Percentiles rank a stretch among this genome's conserved stretches.
Evolutionary conservation across 352 stramenopile species (phyloP).

Genomic region (Pythium graminicola): DNA sequence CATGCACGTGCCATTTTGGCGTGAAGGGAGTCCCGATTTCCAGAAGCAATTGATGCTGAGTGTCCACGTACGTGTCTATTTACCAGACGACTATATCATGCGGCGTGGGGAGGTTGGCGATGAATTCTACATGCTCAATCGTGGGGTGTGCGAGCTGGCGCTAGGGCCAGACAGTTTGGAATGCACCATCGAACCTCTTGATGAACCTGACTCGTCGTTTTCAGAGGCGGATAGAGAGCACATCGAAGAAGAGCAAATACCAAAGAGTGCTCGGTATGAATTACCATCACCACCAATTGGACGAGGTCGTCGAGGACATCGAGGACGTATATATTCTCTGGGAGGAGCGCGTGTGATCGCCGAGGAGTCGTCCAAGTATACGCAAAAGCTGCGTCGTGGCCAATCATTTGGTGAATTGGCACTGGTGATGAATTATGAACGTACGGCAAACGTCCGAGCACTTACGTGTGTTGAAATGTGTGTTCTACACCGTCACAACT

Average conservation of each 20-base stretch:
- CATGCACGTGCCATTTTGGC: conserved; percentile 53
- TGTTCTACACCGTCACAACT: conserved; percentile 25
- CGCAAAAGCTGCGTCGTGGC: conserved; percentile 19
- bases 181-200: conserved; percentile 11
- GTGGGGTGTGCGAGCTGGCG: conserved; percentile 42
- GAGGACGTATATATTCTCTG: neutral
- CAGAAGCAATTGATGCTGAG: conserved; percentile 54
- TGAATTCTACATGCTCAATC: conserved; percentile 71
- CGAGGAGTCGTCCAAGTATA: neutral
- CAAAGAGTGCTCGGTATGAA: neutral
- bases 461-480: conserved; percentile 39
- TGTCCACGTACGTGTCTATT: conserved; percentile 54
- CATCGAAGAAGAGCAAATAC: neutral
- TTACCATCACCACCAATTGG: neutral
- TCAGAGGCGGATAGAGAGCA: neutral
- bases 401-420: conserved; percentile 43
- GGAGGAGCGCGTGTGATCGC: neutral
- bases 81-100: conserved; percentile 72
- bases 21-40: conserved; percentile 49
- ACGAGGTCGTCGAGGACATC: neutral
- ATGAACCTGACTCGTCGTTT: neutral
- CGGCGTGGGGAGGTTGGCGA: conserved; percentile 45
- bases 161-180: conserved; percentile 26
- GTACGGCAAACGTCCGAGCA: conserved; percentile 28
- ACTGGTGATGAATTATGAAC: conserved; percentile 40